A percentile compares a stretch with the other conserved stretches of the same genome.
These are phyloP conservation scores for Periconia digitata DNA, from an alignment of 2,329 filamentous ascomycete species.

Conservation along the genomic window DNA sequence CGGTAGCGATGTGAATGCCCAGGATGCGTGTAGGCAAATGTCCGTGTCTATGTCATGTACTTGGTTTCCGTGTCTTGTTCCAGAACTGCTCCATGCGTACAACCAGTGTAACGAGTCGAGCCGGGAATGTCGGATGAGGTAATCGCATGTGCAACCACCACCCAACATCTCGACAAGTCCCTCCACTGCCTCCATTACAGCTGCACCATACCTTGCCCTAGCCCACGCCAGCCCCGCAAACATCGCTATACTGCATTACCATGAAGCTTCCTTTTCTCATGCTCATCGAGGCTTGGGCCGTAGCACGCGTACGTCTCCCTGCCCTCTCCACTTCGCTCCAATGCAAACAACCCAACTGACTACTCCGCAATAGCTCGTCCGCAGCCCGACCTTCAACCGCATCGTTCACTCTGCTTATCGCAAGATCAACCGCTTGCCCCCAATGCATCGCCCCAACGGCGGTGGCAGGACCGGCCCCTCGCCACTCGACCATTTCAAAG, in stretches of 20 bases:
- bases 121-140: too few species aligned
- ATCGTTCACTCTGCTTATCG: slow-evolving; percentile 54
- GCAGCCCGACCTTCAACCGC: slow-evolving; percentile 58
- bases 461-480: slow-evolving; percentile 45
- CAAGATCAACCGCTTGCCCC: slow-evolving; percentile 49
- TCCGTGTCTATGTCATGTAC: too few species aligned
- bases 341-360: slow-evolving; percentile 2
- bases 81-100: too few species aligned
- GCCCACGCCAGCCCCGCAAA: too few species aligned
- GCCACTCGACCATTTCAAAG: slow-evolving; percentile 54
- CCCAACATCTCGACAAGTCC: too few species aligned
- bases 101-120: too few species aligned
- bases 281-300: slow-evolving; percentile 43
- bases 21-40: too few species aligned
- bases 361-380: slow-evolving; percentile 47
- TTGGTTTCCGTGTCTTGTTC: too few species aligned
- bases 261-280: slow-evolving; percentile 34
- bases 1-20: too few species aligned
- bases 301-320: slow-evolving; percentile 31
- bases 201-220: too few species aligned
- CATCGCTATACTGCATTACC: slow-evolving; percentile 20
- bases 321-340: not conserved
- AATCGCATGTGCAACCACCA: too few species aligned
- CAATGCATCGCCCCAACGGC: slow-evolving; percentile 41
- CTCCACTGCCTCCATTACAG: too few species aligned